Evolutionary conservation across 2,329 filamentous ascomycete genomes (phyloP), one percentile per base, ranked within the genome.

Genomic region (Talaromyces sp.): DNA sequence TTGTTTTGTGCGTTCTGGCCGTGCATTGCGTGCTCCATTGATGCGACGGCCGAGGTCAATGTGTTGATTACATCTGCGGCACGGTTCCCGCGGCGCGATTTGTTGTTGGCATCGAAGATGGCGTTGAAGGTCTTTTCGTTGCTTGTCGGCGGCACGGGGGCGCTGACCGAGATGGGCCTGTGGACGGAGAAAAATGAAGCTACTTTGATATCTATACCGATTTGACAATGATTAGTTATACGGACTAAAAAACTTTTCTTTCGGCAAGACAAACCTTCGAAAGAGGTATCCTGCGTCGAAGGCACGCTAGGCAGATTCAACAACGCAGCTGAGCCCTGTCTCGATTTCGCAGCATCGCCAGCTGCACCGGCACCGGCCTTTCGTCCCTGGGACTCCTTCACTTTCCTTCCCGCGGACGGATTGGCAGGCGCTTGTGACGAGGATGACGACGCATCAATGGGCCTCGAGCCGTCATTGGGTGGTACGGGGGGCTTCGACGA

Each of bases 141-240:
- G 52, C 92, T 84, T 21, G 84, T 81, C 69, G 85, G 87, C 62
- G 90, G 95, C 72, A 96, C 88, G 68, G 89, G 88, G 69, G 88
- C 88, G 57, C 88, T 92, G 67, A 97, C 86, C 61, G 92, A 96
- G 72, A 99, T 93, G 52, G 95, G 95, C 65, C 95, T 88, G 79
- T 99, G 92, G 68, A 96, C 89, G 66, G 93, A 96, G 82, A 98
- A 98, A 83, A 99, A 98, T 64, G 89, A 89, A 7, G 93, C 95
- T 52, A 96, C 82, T 66, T 90, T 88, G 65, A 98, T 84, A 72
- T 96, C 50, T 54, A 21, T 21, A 18, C 12, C 1, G 23, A 9
- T 18, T 8, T 7, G 18, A 2, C 23, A 5, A 5, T 37, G 25
- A 7, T 50, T 50, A 50, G 46, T 11, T 98, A 68, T 37, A 35